A percentile compares a stretch with the other conserved stretches of the same genome.
Evolutionary conservation across 176 grass and related monocot species (phyloP).

Genomic region (Bothriochloa decipiens): DNA sequence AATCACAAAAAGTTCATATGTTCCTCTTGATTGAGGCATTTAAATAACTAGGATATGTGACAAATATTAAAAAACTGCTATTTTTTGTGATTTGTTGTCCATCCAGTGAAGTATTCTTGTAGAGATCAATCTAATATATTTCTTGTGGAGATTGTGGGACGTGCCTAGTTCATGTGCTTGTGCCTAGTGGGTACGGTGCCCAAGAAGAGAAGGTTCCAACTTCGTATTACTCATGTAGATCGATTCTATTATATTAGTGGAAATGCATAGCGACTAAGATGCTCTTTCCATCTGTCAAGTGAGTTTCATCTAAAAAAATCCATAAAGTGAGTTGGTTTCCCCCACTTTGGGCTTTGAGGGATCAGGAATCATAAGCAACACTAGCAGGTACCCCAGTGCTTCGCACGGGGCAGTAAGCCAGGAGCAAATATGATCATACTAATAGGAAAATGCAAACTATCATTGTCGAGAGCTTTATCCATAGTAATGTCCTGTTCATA

Average conservation of each 20-base stretch:
- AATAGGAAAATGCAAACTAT: no score
- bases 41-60: constrained; percentile 20
- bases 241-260: no score
- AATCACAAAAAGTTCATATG: constrained; percentile 27
- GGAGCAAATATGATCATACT: no score
- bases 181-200: not conserved
- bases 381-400: no score
- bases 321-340: constrained; percentile 8
- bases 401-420: no score
- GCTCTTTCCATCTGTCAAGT: not conserved
- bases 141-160: not conserved
- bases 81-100: not conserved
- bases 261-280: not conserved
- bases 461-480: no score
- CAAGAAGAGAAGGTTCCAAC: constrained; percentile 15
- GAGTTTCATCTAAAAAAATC: not conserved
- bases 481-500: no score
- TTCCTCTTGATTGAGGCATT: constrained; percentile 44
- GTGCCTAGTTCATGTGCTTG: not conserved
- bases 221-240: not conserved
- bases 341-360: not conserved
- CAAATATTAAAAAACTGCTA: not conserved
- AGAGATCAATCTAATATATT: constrained; percentile 3
- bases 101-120: not conserved
- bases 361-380: not conserved